These are phyloP conservation scores for Scutellaria baicalensis DNA, from an alignment of 257 asterid genomes.

Conservation along the genomic window DNA sequence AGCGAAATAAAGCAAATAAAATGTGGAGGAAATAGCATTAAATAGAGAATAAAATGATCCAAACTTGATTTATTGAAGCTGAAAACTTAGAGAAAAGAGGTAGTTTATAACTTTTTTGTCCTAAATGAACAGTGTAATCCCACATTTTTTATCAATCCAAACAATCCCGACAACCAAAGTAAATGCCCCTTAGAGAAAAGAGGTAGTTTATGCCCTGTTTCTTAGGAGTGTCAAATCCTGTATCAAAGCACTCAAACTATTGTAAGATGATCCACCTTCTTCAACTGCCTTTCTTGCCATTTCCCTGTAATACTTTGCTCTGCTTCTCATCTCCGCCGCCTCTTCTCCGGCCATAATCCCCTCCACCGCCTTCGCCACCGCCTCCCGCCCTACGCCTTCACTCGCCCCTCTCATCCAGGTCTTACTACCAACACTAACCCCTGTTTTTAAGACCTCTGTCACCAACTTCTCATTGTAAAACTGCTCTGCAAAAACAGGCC, in stretches of 20 bases:
- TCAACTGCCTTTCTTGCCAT: constrained; percentile 37
- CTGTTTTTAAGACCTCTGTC: constrained; percentile 25
- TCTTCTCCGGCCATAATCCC: constrained; percentile 29
- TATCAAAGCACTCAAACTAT: constrained; percentile 30
- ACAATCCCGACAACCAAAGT: too few relatives aligned
- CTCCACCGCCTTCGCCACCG: constrained; percentile 28
- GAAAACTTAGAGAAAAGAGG: neutral
- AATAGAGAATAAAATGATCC: too few relatives aligned
- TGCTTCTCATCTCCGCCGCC: constrained; percentile 30
- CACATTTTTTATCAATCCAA: too few relatives aligned
- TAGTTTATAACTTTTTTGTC: too few relatives aligned
- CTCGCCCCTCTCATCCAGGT: constrained; percentile 21
- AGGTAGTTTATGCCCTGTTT: neutral
- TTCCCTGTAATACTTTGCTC: constrained; percentile 22
- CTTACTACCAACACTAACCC: constrained; percentile 28
- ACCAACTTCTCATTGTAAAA: constrained; percentile 39
- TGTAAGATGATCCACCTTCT: constrained; percentile 63
- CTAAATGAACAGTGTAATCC: too few relatives aligned
- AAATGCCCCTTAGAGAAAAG: neutral
- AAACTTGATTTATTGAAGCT: too few relatives aligned
- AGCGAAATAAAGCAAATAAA: too few relatives aligned
- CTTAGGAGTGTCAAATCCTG: constrained; percentile 24
- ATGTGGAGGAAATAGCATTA: too few relatives aligned
- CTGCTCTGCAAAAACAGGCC: constrained; percentile 42
- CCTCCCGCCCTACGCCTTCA: constrained; percentile 35